Percentiles rank a stretch among this genome's conserved stretches.
Conservation (phyloP, 2,329 filamentous ascomycete genomes). For the Cytospora mali region DNA sequence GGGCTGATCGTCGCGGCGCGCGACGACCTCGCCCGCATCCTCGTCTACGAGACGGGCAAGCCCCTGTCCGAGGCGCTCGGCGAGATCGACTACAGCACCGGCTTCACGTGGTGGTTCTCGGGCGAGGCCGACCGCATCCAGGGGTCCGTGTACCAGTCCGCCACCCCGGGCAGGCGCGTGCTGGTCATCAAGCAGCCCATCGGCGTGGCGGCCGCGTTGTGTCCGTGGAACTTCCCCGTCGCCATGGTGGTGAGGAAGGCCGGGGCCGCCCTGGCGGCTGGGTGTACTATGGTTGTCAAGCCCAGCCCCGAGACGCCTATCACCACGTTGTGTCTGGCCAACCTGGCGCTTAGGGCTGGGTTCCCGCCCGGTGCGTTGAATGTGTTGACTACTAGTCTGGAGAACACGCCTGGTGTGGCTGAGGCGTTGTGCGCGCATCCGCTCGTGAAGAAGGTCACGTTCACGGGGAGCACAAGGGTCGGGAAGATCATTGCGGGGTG, state of each 20-base stretch:
- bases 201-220: slow-evolving; percentile 67
- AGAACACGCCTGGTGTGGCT: slow-evolving; percentile 47
- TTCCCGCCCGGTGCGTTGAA: slow-evolving; percentile 73
- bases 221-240: slow-evolving; percentile 74
- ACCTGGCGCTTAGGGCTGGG: slow-evolving; percentile 70
- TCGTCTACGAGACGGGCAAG: slow-evolving; percentile 58
- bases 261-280: slow-evolving; percentile 68
- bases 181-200: slow-evolving; percentile 77
- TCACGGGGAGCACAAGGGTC: slow-evolving; percentile 72
- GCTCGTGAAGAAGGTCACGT: slow-evolving; percentile 66
- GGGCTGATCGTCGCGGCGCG: slow-evolving; percentile 39
- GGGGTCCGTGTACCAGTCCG: slow-evolving; percentile 62
- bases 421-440: slow-evolving; percentile 51
- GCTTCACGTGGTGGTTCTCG: slow-evolving; percentile 60
- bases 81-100: slow-evolving; percentile 58
- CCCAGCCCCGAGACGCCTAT: slow-evolving; percentile 75
- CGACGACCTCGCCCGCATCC: slow-evolving; percentile 44
- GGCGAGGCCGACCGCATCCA: slow-evolving; percentile 52
- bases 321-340: slow-evolving; percentile 69
- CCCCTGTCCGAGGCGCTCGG: slow-evolving; percentile 55
- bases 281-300: slow-evolving; percentile 75
- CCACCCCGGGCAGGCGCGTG: slow-evolving; percentile 64
- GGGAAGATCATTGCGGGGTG: slow-evolving; percentile 67
- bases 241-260: slow-evolving; percentile 70
- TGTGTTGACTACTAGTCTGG: slow-evolving; percentile 48